These are phyloP conservation scores for Rhizopus delemar DNA, from an alignment of 371 early-diverging fungal species.

Conservation along the genomic window DNA sequence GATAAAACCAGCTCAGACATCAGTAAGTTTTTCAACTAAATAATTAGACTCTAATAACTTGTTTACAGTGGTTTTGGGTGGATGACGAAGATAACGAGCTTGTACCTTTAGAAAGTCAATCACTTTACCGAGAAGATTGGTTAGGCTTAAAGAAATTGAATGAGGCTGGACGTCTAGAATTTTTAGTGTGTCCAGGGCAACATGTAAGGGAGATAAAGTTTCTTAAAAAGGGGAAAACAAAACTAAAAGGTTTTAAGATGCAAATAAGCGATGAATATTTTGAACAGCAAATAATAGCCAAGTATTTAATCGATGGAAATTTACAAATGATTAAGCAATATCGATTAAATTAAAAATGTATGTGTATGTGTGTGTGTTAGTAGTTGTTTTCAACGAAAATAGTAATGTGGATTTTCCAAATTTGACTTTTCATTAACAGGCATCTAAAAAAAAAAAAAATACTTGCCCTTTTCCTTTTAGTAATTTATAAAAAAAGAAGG, in stretches of 20 bases:
- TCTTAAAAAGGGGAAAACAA: not conserved
- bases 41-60: too few species aligned
- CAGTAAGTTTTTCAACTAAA: constrained; percentile 44
- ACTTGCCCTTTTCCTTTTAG: not conserved
- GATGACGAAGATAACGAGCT: constrained; percentile 53
- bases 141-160: constrained; percentile 68
- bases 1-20: constrained; percentile 75
- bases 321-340: constrained; percentile 17
- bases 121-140: constrained; percentile 69
- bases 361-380: not conserved
- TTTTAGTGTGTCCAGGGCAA: constrained; percentile 63
- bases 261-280: constrained; percentile 59
- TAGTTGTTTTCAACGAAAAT: not conserved
- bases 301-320: constrained; percentile 43
- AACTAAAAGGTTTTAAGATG: constrained; percentile 44
- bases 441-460: not conserved
- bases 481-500: not conserved
- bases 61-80: constrained; percentile 74
- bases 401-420: not conserved
- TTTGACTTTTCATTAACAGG: not conserved
- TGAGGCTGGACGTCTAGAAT: constrained; percentile 55
- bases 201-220: constrained; percentile 64
- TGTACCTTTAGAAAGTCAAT: constrained; percentile 58
- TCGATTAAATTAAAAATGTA: constrained; percentile 1
- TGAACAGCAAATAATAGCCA: constrained; percentile 43